Conservation (phyloP, 176 grass and related monocot genomes). For the Musa troglodytarum region DNA sequence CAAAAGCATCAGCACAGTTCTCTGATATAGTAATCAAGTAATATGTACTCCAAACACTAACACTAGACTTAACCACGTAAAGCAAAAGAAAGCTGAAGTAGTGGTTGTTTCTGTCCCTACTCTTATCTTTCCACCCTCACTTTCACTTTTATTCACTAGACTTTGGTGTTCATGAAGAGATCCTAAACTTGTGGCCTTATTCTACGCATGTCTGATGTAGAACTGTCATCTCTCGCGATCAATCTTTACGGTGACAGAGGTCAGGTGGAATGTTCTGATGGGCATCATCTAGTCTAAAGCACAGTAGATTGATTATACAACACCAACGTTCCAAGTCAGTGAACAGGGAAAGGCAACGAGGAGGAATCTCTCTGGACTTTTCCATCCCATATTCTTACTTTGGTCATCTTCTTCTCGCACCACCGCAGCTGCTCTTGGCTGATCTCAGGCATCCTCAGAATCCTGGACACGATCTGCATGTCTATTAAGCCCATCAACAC, state of each 20-base stretch:
- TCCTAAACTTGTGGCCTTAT: neutral
- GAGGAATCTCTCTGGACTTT: slow-evolving; percentile 62
- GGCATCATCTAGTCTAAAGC: too few relatives aligned
- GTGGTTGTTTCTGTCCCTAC: slow-evolving; percentile 44
- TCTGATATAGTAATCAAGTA: too few relatives aligned
- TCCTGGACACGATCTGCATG: slow-evolving; percentile 72
- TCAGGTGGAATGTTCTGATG: slow-evolving; percentile 21
- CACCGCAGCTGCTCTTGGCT: slow-evolving; percentile 79
- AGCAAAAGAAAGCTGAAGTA: slow-evolving; percentile 53
- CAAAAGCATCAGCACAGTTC: too few relatives aligned
- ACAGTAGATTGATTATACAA: slow-evolving; percentile 18
- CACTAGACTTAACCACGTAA: slow-evolving; percentile 12
- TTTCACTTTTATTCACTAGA: slow-evolving; percentile 37
- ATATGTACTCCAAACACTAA: too few relatives aligned
- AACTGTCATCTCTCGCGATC: slow-evolving; percentile 16
- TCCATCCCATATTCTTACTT: slow-evolving; percentile 43
- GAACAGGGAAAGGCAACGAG: slow-evolving; percentile 67
- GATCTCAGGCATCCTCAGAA: slow-evolving; percentile 62
- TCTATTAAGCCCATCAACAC: slow-evolving; percentile 79
- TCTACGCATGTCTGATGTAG: neutral
- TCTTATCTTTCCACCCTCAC: slow-evolving; percentile 9
- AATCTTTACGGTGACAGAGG: slow-evolving; percentile 24
- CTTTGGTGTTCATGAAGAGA: slow-evolving; percentile 11
- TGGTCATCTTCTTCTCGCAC: slow-evolving; percentile 91
- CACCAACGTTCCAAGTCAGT: slow-evolving; percentile 19